Percentiles rank a stretch among this genome's conserved stretches.
phyloP scores from a whole-genome alignment of 768 basidiomycete species.

The Podaxis rugospora region DNA sequence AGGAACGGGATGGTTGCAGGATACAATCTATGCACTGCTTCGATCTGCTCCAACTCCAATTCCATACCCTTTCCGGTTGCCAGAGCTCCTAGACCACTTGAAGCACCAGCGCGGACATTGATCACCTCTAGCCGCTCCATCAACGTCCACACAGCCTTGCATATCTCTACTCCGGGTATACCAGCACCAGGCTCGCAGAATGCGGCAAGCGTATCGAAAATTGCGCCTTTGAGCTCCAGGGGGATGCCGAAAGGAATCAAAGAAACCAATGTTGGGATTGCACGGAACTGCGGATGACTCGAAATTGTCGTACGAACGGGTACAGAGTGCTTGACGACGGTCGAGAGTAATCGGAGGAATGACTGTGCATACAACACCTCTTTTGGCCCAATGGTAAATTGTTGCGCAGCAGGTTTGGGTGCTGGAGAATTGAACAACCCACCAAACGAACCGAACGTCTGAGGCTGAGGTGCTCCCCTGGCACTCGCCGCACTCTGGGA shows the following conservation, averaged over 20 bases:
- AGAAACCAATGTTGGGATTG: conserved; percentile 73
- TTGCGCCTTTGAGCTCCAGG: conserved; percentile 83
- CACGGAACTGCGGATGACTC: conserved; percentile 73
- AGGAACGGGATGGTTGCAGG: conserved; percentile 90
- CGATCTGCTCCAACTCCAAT: conserved; percentile 84
- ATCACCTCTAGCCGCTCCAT: conserved; percentile 86
- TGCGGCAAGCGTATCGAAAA: conserved; percentile 76
- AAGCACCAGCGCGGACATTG: conserved; percentile 53
- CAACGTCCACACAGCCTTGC: conserved; percentile 75
- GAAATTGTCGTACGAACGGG: conserved; percentile 76
- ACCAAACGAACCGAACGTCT: conserved; percentile 30
- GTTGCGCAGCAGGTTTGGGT: conserved; percentile 38
- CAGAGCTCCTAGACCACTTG: conserved; percentile 38
- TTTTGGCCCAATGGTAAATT: conserved; percentile 53
- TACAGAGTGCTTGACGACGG: conserved; percentile 70
- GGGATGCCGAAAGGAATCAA: conserved; percentile 80
- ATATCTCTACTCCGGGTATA: conserved; percentile 68
- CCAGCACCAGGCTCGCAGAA: conserved; percentile 84
- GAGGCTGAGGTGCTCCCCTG: conserved; percentile 40
- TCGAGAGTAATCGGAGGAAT: conserved; percentile 75
- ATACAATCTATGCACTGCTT: conserved; percentile 72
- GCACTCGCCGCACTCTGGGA: conserved; percentile 46
- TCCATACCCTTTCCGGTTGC: conserved; percentile 75
- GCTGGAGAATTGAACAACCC: conserved; percentile 30
- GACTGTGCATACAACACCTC: conserved; percentile 78